phyloP scores from a whole-genome alignment of 2,329 filamentous ascomycete genomes.

The Xylariaceae sp. region DNA sequence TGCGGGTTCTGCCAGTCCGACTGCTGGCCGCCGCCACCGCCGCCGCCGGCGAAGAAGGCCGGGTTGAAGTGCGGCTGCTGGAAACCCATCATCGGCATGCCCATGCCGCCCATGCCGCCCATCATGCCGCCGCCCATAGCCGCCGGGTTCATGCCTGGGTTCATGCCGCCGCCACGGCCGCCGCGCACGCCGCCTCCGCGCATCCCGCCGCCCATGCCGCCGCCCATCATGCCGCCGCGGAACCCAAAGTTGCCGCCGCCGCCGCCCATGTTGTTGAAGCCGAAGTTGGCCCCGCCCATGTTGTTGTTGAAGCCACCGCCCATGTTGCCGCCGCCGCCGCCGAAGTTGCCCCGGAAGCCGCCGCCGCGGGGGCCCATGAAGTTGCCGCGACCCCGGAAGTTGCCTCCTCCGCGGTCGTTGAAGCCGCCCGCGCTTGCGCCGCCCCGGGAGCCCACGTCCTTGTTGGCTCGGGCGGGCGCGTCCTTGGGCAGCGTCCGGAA shows the following conservation, averaged over 20 bases:
- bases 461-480: conserved; percentile 61
- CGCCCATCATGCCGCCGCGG: conserved; percentile 26
- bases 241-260: conserved; percentile 23
- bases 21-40: conserved; percentile 23
- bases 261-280: conserved; percentile 20
- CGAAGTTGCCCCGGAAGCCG: conserved; percentile 25
- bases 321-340: conserved; percentile 20
- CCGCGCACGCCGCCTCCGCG: conserved; percentile 24
- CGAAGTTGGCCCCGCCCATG: conserved; percentile 24
- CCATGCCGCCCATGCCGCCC: conserved; percentile 22
- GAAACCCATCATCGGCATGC: conserved; percentile 26
- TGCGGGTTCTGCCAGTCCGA: conserved; percentile 28
- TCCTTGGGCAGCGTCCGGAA: conserved; percentile 91
- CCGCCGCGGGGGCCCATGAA: conserved; percentile 24
- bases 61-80: conserved; percentile 26
- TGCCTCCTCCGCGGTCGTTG: conserved; percentile 31
- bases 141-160: conserved; percentile 20
- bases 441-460: conserved; percentile 47
- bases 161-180: conserved; percentile 23
- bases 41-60: conserved; percentile 26
- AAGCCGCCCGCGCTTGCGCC: conserved; percentile 41
- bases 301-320: conserved; percentile 22
- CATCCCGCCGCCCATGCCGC: conserved; percentile 23
- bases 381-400: conserved; percentile 23
- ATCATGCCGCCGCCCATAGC: conserved; percentile 21